A percentile compares a stretch with the other conserved stretches of the same genome.
phyloP scores from a whole-genome alignment of 2,329 filamentous ascomycete species.

The Hypoxylon sp. region DNA sequence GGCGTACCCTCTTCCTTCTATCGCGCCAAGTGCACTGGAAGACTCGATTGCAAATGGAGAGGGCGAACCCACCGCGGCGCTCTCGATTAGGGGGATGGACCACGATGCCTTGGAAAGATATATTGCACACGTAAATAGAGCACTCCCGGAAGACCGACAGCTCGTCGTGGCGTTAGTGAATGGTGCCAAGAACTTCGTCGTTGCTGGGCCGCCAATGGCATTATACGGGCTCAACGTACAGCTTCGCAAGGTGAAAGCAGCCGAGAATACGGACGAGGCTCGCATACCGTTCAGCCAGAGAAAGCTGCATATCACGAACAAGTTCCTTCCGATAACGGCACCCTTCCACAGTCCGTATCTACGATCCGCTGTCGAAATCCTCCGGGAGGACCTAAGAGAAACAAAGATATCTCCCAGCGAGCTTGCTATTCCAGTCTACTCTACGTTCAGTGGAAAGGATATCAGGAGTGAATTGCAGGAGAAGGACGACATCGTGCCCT shows the following conservation, averaged over 20 bases:
- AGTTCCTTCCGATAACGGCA: slow-evolving; percentile 56
- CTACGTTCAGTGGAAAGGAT: slow-evolving; percentile 50
- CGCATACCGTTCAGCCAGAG: slow-evolving; percentile 52
- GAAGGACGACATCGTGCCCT: slow-evolving; percentile 42
- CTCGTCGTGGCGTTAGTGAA: slow-evolving; percentile 49
- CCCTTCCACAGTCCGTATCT: slow-evolving; percentile 57
- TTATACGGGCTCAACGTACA: slow-evolving; percentile 48
- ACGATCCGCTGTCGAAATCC: slow-evolving; percentile 40
- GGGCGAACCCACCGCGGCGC: slow-evolving; percentile 50
- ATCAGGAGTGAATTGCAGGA: slow-evolving; percentile 40
- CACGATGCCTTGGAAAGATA: slow-evolving; percentile 39
- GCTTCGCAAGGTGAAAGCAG: slow-evolving; percentile 46
- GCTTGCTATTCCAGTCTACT: slow-evolving; percentile 57
- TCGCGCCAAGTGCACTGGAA: slow-evolving; percentile 35
- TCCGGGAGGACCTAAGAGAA: slow-evolving; percentile 40
- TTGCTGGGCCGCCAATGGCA: slow-evolving; percentile 49
- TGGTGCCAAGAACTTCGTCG: slow-evolving; percentile 48
- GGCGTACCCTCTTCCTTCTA: slow-evolving; percentile 39
- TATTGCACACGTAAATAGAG: slow-evolving; percentile 45
- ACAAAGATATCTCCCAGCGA: slow-evolving; percentile 54
- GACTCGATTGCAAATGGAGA: slow-evolving; percentile 42
- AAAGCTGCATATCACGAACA: slow-evolving; percentile 45
- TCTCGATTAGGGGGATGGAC: slow-evolving; percentile 48
- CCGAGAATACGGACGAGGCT: slow-evolving; percentile 44
- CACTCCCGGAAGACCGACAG: slow-evolving; percentile 42